Evolutionary conservation across 2,329 filamentous ascomycete species (phyloP).

Genomic region (Hymenoscyphus repandus): DNA sequence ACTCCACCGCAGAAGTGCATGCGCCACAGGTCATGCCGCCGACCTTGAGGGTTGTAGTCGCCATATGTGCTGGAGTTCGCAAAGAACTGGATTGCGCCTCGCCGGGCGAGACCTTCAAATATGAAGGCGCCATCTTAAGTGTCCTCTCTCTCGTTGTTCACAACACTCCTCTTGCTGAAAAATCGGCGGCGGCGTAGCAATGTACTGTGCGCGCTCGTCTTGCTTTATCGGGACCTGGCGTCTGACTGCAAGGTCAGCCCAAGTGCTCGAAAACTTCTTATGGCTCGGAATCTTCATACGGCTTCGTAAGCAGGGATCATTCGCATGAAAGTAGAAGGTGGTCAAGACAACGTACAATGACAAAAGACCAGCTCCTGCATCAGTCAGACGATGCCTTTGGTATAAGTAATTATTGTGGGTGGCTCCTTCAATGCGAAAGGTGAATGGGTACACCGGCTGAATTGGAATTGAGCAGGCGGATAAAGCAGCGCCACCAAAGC

Average conservation of each 20-base stretch:
- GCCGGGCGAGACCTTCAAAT: conserved; percentile 25
- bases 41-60: conserved; percentile 84
- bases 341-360: conserved; percentile 13
- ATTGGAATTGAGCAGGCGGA: not conserved
- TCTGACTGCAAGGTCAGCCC: not conserved
- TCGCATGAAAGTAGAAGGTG: not conserved
- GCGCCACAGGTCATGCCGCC: conserved; percentile 91
- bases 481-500: too few species aligned
- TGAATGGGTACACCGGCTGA: conserved; percentile 1
- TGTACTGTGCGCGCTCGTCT: not conserved
- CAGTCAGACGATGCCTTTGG: not conserved
- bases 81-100: conserved; percentile 14
- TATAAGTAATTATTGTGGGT: not conserved
- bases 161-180: conserved; percentile 2
- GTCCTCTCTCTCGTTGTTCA: conserved; percentile 5
- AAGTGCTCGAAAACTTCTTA: not conserved
- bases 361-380: conserved; percentile 29
- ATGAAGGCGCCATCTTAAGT: conserved; percentile 26
- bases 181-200: not conserved
- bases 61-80: conserved; percentile 54
- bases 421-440: not conserved
- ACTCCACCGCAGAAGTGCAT: conserved; percentile 92
- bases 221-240: not conserved
- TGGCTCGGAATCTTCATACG: not conserved
- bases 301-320: not conserved